These are phyloP conservation scores for Verticillium nonalfalfae DNA, from an alignment of 2,329 filamentous ascomycete species.

Conservation along the genomic window DNA sequence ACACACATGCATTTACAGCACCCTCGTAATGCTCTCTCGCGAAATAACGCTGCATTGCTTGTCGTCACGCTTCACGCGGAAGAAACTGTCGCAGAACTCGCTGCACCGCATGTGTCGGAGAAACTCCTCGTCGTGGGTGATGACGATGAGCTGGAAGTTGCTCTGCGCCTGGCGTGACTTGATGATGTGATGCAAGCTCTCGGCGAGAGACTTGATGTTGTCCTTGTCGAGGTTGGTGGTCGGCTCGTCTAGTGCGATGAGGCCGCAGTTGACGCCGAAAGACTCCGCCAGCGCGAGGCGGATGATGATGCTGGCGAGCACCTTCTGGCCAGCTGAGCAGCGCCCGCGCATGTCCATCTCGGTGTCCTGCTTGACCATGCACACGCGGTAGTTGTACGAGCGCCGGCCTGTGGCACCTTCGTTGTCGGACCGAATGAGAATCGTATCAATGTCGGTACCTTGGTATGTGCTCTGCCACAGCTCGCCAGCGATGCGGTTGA, in stretches of 20 bases:
- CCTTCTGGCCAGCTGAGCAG: conserved; percentile 94
- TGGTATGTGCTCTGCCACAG: conserved; percentile 97
- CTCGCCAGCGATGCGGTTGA: conserved; percentile 90
- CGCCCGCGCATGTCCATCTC: conserved; percentile 99
- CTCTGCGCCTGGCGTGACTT: conserved; percentile 72
- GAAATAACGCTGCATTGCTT: conserved; percentile 85
- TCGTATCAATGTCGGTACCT: conserved; percentile 94
- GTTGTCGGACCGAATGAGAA: conserved; percentile 87
- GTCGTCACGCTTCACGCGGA: conserved; percentile 74
- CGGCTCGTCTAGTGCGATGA: conserved; percentile 95
- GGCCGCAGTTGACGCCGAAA: conserved; percentile 90
- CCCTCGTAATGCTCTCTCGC: conserved; percentile 53
- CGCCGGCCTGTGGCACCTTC: conserved; percentile 66
- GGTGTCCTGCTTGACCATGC: conserved; percentile 94
- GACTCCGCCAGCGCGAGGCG: conserved; percentile 92
- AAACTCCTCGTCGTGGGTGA: conserved; percentile 98
- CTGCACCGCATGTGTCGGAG: conserved; percentile 86
- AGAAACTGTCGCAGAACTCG: conserved; percentile 91
- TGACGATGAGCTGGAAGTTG: conserved; percentile 97
- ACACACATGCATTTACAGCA: conserved; percentile 21
- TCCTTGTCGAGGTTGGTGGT: conserved; percentile 95
- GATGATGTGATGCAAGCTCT: conserved; percentile 83
- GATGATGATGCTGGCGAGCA: conserved; percentile 95
- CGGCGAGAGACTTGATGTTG: conserved; percentile 86
- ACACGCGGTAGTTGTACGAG: conserved; percentile 94